phyloP scores from a whole-genome alignment of 768 basidiomycete species.

The Gloeopeniophorella convolvens region DNA sequence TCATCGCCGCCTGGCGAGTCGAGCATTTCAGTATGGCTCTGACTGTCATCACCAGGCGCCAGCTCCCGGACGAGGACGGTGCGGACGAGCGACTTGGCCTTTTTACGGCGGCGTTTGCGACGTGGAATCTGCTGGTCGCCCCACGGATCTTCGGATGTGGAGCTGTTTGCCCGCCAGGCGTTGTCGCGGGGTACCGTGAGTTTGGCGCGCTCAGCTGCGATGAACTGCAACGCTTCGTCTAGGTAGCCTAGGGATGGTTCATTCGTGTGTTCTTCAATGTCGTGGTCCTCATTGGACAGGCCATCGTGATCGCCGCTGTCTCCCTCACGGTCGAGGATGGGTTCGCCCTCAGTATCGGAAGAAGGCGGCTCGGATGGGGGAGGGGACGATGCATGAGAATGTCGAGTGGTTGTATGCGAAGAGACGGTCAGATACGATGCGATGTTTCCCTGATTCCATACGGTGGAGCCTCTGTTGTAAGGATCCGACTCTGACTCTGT shows the following conservation, averaged over 20 bases:
- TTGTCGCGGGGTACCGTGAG: slow-evolving; percentile 38
- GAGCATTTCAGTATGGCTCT: slow-evolving; percentile 11
- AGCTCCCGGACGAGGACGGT: slow-evolving; percentile 11
- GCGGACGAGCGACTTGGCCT: slow-evolving; percentile 18
- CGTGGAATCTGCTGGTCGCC: slow-evolving; percentile 23
- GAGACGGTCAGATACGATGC: slow-evolving; percentile 48
- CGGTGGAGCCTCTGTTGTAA: slow-evolving; percentile 44
- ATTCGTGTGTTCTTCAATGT: slow-evolving; percentile 28
- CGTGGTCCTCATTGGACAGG: slow-evolving; percentile 22
- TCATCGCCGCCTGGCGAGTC: slow-evolving; percentile 17
- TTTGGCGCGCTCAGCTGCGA: slow-evolving; percentile 62
- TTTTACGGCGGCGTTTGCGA: slow-evolving; percentile 31
- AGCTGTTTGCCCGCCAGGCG: slow-evolving; percentile 17
- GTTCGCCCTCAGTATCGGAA: slow-evolving; percentile 25
- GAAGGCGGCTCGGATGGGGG: slow-evolving; percentile 22
- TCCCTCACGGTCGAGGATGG: slow-evolving; percentile 16
- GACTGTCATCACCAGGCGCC: slow-evolving; percentile 3
- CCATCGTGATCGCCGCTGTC: slow-evolving; percentile 20
- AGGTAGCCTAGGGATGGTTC: slow-evolving; percentile 68
- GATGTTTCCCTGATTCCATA: slow-evolving; percentile 56
- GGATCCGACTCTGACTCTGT: slow-evolving; percentile 36
- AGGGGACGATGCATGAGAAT: slow-evolving; percentile 14
- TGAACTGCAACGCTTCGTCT: slow-evolving; percentile 67
- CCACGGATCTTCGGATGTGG: slow-evolving; percentile 15
- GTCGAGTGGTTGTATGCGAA: slow-evolving; percentile 19